Base-by-base conservation (phyloP, 2,329 filamentous ascomycete species). In the Grosmannia penicillata region DNA sequence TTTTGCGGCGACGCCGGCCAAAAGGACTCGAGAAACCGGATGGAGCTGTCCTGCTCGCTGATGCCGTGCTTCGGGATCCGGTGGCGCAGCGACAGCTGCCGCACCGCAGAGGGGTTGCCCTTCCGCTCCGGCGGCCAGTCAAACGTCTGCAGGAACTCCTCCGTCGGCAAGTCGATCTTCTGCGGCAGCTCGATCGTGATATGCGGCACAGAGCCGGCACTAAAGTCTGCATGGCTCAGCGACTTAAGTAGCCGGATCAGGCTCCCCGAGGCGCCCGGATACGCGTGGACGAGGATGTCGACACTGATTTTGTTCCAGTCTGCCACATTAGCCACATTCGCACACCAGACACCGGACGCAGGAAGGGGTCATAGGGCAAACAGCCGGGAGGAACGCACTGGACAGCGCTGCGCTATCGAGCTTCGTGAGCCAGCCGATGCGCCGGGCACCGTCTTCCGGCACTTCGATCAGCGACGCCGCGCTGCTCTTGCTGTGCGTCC, bases 111-210 rank as follows among this genome's bases (percentile, higher is more conserved):
- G 36, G 58, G 52, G n/a, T 57, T 55, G 6, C 55, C 49, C 10
- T 53, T 47, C 5, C 53, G 49, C 9, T 56, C 42, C 11, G 75
- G 67, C 34, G 83, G 82, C 79, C 83, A 91, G 24, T 64, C 60
- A 46, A 85, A 83, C 1, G 51, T 55, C 33, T 72, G 58, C 10
- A 93, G 54, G 46, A 77, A 85, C 13, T 60, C 59, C 37, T 72
- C 65, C 6, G 82, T 72, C 3, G 74, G 65, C 4, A 64, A 55
- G 48, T 94, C 84, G 15, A 87, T 61, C 23, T 73, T 60, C 22
- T 72, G 62, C 1, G 87, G 85, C 8, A 98, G 65, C 52, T 96
- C 87, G 36, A 96, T 75, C 3, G 82, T 93, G 33, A 98, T 62
- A 44, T 81, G 76, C 4, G 87, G 87, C 2, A 71, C 60, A 1